Evolutionary conservation across 2,329 filamentous ascomycete species (phyloP), one percentile per base, ranked within the genome.

Genomic region (Lizonia empirigonia): DNA sequence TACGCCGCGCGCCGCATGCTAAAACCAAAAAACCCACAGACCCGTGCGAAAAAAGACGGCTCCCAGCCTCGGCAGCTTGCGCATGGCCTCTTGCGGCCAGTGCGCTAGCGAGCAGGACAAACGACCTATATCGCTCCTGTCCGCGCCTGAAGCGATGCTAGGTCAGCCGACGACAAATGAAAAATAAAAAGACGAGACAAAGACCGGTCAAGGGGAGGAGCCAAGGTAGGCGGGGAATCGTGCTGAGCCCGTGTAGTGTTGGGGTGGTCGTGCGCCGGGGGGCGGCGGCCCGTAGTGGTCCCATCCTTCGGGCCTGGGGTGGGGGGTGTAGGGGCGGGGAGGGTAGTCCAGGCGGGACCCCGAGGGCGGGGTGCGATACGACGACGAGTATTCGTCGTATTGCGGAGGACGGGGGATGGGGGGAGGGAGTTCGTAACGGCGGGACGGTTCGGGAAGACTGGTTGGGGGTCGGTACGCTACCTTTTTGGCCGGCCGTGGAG

Each of bases 381-480:
- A 40, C 9, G 58, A 44, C 36, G 52, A 53, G 29, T 62, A 62
- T 24, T 47, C 19, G 16, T 44, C 44, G 24, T 54, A 41, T n/a
- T 48, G 52, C 29, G 56, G 38, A 39, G 60, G 53, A 45, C 54
- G 60, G 39, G 63, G 61, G 26, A 63, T 60, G 44, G 61, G 60
- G 48, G 65, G 50, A 57, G 67, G 64, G n/a, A 65, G 46, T 30
- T 65, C 64, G 56, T 67, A 69, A 20, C 63, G 68, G 54, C 56
- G 64, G 9, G 63, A 56, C 48, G 60, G 58, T 40, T 74, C 70
- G 41, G 68, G 65, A 38, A 69, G 57, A 60, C 65, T 71, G 59
- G 56, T 71, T 44, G 70, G 71, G 58, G 72, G 70, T 62, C 55
- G 67, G 65, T 74, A 74, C 66, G 71, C 69, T 72, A 72, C 70